Evolutionary conservation across 2,329 filamentous ascomycete species (phyloP), one percentile per base, ranked within the genome.

Genomic region (Arthroderma sp.): DNA sequence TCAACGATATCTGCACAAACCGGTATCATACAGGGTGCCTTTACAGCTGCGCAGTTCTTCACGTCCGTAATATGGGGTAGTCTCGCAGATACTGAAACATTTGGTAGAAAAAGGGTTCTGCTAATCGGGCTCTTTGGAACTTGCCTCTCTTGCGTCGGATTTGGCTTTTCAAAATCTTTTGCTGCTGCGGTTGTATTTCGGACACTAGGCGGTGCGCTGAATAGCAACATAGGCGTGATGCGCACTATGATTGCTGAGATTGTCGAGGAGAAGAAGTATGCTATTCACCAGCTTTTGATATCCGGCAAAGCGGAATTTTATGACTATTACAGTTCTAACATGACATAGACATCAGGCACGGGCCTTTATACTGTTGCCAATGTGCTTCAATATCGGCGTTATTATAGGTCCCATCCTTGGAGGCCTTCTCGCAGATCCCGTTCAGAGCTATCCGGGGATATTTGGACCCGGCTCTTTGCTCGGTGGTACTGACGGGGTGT

Each of bases 51-150:
- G 0, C 86, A 94, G 59, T 89, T 89, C 56, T 58, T 85, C 22
- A 93, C 85, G 1, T 85, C 85, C 2, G 80, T 94, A 60, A 62
- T 85, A 48, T 94, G 86, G 86, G 86, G 86, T 0, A 71, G 81
- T 0, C 64, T 87, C 3, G 75, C 76, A 1, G 77, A 80, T 55
- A 78, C 81, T 5, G 74, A 75, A 33, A 68, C 66, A 45, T 72
- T 75, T 46, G 87, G 86, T 1, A 74, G 86, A 40, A 94, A 94
- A 62, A 74, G 73, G 10, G 83, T 91, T 9, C 69, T 94, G 11
- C 64, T 93, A 43, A 77, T 93, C 43, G 86, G 87, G 0, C 64
- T 94, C 29, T 55, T 78, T 2, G 86, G 86, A 0, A 86, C 80
- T 0, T 72, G 71, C 51, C 58, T 83, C 5, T 77, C 78, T 2